Evolutionary conservation across 768 basidiomycete species (phyloP).

Genomic region (Macrolepiota albuminosa): DNA sequence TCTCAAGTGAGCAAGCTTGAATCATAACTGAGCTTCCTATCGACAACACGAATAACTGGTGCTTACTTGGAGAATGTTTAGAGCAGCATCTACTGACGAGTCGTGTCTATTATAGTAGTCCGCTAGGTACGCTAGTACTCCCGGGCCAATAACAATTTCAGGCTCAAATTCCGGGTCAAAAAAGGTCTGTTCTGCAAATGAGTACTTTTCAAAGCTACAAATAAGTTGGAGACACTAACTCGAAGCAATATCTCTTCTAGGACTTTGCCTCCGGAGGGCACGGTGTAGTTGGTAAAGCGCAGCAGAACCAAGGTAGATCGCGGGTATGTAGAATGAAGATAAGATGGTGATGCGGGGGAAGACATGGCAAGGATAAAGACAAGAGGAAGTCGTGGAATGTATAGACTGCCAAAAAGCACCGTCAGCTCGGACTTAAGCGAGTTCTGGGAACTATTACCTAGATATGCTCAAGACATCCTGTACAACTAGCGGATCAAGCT

Average conservation of each 20-base stretch:
- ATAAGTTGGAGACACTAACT: constrained; percentile 27
- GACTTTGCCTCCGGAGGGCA: constrained; percentile 43
- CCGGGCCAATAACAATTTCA: constrained; percentile 56
- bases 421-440: not conserved
- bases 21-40: not conserved
- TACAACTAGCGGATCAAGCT: constrained; percentile 56
- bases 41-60: too few species aligned
- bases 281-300: constrained; percentile 44
- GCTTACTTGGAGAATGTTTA: constrained; percentile 59
- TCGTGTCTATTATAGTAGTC: constrained; percentile 56
- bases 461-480: constrained; percentile 70
- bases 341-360: constrained; percentile 52
- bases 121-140: constrained; percentile 45
- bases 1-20: constrained; percentile 59
- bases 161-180: constrained; percentile 62
- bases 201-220: not conserved
- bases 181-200: constrained; percentile 45
- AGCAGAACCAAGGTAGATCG: constrained; percentile 55
- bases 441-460: constrained; percentile 40
- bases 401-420: constrained; percentile 36
- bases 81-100: constrained; percentile 49
- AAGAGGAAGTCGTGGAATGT: constrained; percentile 50
- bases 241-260: constrained; percentile 52
- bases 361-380: constrained; percentile 62
- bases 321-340: constrained; percentile 55